Evolutionary conservation across 73 alveolate genomes (phyloP), one percentile per base, ranked within the genome.

Genomic region (Loxodes magnus): DNA sequence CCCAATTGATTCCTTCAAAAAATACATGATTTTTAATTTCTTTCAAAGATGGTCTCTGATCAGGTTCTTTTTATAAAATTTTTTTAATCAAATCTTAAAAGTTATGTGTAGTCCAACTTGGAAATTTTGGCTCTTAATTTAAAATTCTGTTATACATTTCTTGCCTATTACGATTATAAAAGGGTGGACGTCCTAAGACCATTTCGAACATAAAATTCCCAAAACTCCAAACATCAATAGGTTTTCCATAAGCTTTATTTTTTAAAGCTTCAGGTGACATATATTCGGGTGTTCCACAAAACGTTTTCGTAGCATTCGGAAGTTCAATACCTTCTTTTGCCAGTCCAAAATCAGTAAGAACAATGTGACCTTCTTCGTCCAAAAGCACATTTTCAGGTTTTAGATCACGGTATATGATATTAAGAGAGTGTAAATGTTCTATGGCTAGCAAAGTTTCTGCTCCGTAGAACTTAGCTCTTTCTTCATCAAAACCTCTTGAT

Each of bases 361-460:
- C 56, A 10, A 95, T 93, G 67, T 90, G 98, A 0, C 96, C 96
- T 70, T 80, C 91, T 25, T 59, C 42, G 71, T 90, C 98, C 6
- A 90, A 71, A n/a, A 90, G 94, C 10, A 90, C 84, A 64, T 90
- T 90, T 41, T 85, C 95, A n/a, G 98, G 98, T 62, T 90, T 90
- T 28, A 90, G 67, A 79, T 90, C 98, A 50, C 98, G 61, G 59
- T 80, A 90, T 29, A 90, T 74, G 10, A 90, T 90, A 67, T 88
- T 96, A 39, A 80, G 61, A 50, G 78, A 56, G 64, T 90, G 96
- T 24, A 90, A 67, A 49, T 88, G 85, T 43, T 91, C 89, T 23
- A 90, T 61, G 0, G 98, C 98, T 24, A 90, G 56, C 22, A 88
- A 33, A 21, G 87, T 79, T 70, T 90, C 96, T 24, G 95, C 80